These are phyloP conservation scores for Ophiosphaerella narmari DNA, from an alignment of 2,329 filamentous ascomycete species.

Conservation along the genomic window DNA sequence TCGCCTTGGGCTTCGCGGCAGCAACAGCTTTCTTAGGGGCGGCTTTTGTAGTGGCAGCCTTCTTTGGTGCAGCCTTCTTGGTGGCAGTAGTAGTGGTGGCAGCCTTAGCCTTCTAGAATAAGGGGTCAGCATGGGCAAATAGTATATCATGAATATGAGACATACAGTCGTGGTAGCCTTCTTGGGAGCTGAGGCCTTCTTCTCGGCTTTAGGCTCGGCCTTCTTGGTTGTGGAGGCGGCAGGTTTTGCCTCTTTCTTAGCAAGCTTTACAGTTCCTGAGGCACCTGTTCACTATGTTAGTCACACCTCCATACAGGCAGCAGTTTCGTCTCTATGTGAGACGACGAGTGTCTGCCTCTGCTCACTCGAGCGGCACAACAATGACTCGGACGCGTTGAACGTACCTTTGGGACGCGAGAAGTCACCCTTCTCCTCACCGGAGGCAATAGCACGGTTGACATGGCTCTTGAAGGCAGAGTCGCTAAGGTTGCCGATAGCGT, in stretches of 20 bases:
- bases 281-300: conserved; percentile 61
- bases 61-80: conserved; percentile 27
- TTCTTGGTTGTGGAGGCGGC: conserved; percentile 30
- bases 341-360: too few relatives aligned
- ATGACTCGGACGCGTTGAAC: conserved; percentile 33
- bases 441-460: conserved; percentile 84
- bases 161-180: conserved; percentile 36
- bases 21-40: conserved; percentile 40
- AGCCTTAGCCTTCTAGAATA: conserved; percentile 32
- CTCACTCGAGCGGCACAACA: too few relatives aligned
- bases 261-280: conserved; percentile 90
- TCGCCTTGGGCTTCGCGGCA: conserved; percentile 49
- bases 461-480: conserved; percentile 69
- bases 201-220: conserved; percentile 38
- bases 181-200: conserved; percentile 33
- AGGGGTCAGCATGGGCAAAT: conserved; percentile 13
- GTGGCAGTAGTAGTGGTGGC: conserved; percentile 11
- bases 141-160: neutral
- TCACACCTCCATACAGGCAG: neutral
- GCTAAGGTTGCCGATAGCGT: conserved; percentile 62
- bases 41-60: conserved; percentile 46
- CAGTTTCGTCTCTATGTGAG: too few relatives aligned
- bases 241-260: conserved; percentile 69
- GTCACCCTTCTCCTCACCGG: conserved; percentile 82
- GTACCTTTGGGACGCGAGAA: conserved; percentile 91